Base-by-base conservation (phyloP, 1,284 basidiomycete species). In the Irpex sp. region DNA sequence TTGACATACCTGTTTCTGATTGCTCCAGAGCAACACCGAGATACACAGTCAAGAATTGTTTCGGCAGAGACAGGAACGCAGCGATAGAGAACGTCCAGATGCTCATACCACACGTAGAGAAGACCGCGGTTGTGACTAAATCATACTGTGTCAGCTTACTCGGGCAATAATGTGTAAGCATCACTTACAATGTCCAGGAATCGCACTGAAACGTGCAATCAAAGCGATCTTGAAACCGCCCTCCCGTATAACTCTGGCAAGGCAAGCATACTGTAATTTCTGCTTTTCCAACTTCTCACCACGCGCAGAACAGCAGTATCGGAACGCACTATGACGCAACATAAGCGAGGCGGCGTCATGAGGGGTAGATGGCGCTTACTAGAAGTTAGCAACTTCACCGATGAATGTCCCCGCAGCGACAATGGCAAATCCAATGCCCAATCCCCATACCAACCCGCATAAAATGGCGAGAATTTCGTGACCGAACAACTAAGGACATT, bases 141-240 rank as follows among this genome's bases (percentile, higher is more conserved):
- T 2, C 37, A 4, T 60, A 57, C 37, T 12, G 28, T 7, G 28
- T 33, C 28, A 33, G 28, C 28, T 33, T 33, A 33, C 28, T 19
- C 28, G 23, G 28, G 18, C 19, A n/a, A 36, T 54, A 28, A 45
- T 61, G 49, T 56, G 35, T 56, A 56, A 47, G 35, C 48, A 57
- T 36, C 47, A 76, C 82, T 48, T 68, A 86, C 85, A 87, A 65
- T 87, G 86, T 33, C 90, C 90, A 0, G 92, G 92, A 58, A 93
- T 91, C n/a, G 88, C 90, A 65, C 86, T 90, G 60, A 91, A 77
- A 33, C 91, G 82, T 6, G 86, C 87, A 51, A 90, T 80, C 33
- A 92, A 78, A 1, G 89, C 86, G 66, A 93, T 84, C 69, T 79
- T 83, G 75, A 94, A 91, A 0, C 91, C 91, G 18, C 92, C 92